Evolutionary conservation across 768 basidiomycete genomes (phyloP), one percentile per base, ranked within the genome.

Genomic region (Tulasnella sp.): DNA sequence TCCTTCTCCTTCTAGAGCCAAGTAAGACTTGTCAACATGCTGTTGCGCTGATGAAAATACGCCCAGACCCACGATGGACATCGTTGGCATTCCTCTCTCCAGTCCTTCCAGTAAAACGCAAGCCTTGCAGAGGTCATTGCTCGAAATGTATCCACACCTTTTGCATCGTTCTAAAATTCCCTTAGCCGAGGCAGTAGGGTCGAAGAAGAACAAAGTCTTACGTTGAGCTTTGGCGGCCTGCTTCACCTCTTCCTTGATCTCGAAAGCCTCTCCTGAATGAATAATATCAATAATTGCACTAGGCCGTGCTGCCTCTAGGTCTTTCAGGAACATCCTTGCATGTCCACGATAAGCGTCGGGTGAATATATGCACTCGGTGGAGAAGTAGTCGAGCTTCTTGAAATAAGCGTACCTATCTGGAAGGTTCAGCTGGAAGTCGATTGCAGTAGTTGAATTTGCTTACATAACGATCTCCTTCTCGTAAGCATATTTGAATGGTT

Each of bases 381-480:
- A 98, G 85, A 98, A 98, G 84, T 99, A 99, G 83, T 98, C 96
- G 29, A 99, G 88, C 84, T 98, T 98, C 87, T 97, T 98, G 87
- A 98, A 98, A 85, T 99, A 98, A 11, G 97, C 97, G 84, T 99
- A 98, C 95, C 95, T 96, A 81, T 48, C 71, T 6, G 42, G 18
- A 77, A 29, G 44, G 35, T 57, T 39, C 42, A 78, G 42, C 20
- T 57, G 46, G 75, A 40, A 26, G 37, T 40, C 44, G 44, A 32
- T 72, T 80, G 70, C 55, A 79, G 39, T 74, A 80, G 67, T 44
- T n/a, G 37, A 5, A 51, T 84, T 89, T 23, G 23, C 42, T 44
- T 44, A 95, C 98, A 99, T 99, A 80, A 99, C 98, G 42, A 99
- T 99, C 85, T 99, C 98, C 85, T 99, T 99, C 86, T 99, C 98